A percentile compares a stretch with the other conserved stretches of the same genome.
Conservation (phyloP, 768 basidiomycete species). For the Nidula microcarpa region DNA sequence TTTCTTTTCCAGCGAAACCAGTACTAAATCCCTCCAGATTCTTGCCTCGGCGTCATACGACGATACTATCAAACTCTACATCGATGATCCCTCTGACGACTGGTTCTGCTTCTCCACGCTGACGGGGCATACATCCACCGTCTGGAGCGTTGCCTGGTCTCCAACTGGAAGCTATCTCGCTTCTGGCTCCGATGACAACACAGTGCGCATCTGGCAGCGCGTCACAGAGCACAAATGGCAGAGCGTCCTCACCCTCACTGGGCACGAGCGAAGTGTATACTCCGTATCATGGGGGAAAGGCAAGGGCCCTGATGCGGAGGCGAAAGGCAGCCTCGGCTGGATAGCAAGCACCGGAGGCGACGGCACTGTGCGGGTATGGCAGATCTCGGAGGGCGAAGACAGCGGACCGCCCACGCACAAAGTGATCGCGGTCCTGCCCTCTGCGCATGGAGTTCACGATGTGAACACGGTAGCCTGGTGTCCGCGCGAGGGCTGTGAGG, state of each 20-base stretch:
- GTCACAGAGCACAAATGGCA: conserved; percentile 60
- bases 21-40: conserved; percentile 48
- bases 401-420: conserved; percentile 26
- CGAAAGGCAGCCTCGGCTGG: conserved; percentile 61
- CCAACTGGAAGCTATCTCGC: conserved; percentile 80
- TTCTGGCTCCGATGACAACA: conserved; percentile 81
- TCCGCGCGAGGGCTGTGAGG: conserved; percentile 56
- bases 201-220: conserved; percentile 83
- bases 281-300: conserved; percentile 71
- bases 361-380: conserved; percentile 80
- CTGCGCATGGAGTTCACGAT: conserved; percentile 82
- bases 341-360: conserved; percentile 86
- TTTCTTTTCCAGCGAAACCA: conserved; percentile 8
- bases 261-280: conserved; percentile 76
- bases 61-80: conserved; percentile 89
- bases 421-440: conserved; percentile 53
- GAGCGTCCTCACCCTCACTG: conserved; percentile 52
- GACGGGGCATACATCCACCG: conserved; percentile 79
- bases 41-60: conserved; percentile 97
- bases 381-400: conserved; percentile 48
- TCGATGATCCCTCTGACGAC: conserved; percentile 92
- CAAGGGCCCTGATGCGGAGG: conserved; percentile 19
- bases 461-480: conserved; percentile 88
- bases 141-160: conserved; percentile 86
- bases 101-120: conserved; percentile 89